Evolutionary conservation across 305 asterid genomes (phyloP), one percentile per base, ranked within the genome.

Genomic region (Nicotiana rustica): DNA sequence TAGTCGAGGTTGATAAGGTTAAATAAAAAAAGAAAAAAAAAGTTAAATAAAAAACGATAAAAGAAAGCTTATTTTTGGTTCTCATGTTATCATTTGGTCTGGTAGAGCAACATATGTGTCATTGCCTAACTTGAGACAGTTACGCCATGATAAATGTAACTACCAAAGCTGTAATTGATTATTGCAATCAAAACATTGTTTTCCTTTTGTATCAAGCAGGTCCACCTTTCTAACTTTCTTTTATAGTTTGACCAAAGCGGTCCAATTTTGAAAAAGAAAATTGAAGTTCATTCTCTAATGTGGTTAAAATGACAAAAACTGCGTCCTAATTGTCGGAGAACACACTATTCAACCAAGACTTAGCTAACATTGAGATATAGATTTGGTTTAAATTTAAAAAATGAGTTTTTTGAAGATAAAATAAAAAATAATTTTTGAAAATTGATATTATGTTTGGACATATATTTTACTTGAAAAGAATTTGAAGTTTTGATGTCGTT

Each of bases 101-200:
- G 25, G 15, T 73, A 49, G 15, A 73, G 12, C 6, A 49, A 14
- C 21, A 25, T 70, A 4, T 12, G 79, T 25, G 4, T 25, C 25
- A 47, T 73, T 19, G 44, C 79, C 79, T 49, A 73, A 73, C 62
- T 47, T 6, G 38, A 73, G 79, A 25, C 79, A 73, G 79, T 73
- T 73, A 25, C 44, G 44, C 44, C 79, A 73, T 73, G 57, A 73
- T 59, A 59, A 59, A 7, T 59, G 64, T 59, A 73, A 73, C 79
- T 49, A 73, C 79, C 79, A 73, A 49, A 73, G 18, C 38, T 49
- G 13, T 73, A 73, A 21, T 73, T 73, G 79, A 73, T 73, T 13
- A 25, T 49, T 15, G 25, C 41, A 13, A 49, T 71, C 78, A 71
- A 71, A 49, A 0, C 38, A 5, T 5, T 18, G 2, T 68, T 49